phyloP scores from a whole-genome alignment of 2,329 filamentous ascomycete genomes.

The Talaromyces piceae region DNA sequence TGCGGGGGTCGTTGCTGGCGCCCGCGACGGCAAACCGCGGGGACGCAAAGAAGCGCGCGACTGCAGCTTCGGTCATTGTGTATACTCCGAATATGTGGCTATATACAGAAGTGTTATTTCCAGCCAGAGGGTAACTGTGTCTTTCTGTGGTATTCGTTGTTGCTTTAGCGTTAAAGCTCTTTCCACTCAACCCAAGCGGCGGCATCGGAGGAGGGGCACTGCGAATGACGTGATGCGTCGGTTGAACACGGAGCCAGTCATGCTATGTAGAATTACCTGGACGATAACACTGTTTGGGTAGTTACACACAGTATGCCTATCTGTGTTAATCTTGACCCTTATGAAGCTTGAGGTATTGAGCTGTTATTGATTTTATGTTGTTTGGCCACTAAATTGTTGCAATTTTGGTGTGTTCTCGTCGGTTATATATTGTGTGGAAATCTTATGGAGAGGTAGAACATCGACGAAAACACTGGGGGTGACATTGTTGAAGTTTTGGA shows the following conservation, averaged over 20 bases:
- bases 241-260: neutral
- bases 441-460: too few species aligned
- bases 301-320: too few species aligned
- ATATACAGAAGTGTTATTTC: neutral
- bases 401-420: too few species aligned
- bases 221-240: neutral
- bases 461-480: too few species aligned
- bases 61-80: conserved; percentile 38
- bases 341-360: too few species aligned
- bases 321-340: too few species aligned
- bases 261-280: neutral
- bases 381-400: too few species aligned
- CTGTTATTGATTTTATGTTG: too few species aligned
- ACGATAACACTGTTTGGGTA: too few species aligned
- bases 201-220: neutral
- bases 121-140: neutral
- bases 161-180: neutral
- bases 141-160: neutral
- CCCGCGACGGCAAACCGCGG: conserved; percentile 81
- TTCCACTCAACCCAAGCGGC: neutral
- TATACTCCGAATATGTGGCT: neutral
- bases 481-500: too few species aligned
- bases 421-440: too few species aligned
- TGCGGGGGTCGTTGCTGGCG: conserved; percentile 73
- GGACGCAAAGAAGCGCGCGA: conserved; percentile 72